Evolutionary conservation across 2,329 filamentous ascomycete genomes (phyloP).

Genomic region (Cladosporium cucumerinum): DNA sequence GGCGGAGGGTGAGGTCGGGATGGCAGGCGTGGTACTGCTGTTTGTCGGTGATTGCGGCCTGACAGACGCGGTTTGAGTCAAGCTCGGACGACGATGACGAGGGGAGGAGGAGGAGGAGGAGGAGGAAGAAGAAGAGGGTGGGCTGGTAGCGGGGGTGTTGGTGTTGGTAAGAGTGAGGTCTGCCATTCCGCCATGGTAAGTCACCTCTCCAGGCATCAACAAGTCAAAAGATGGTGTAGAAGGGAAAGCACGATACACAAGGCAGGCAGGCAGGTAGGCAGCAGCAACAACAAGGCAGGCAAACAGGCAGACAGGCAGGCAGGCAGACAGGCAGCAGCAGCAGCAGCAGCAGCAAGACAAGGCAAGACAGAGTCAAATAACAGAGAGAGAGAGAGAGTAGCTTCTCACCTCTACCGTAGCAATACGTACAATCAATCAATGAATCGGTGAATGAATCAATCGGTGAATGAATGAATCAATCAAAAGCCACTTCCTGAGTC

Average conservation of each 20-base stretch:
- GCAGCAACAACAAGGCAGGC: not conserved
- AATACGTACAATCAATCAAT: not conserved
- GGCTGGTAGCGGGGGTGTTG: not conserved
- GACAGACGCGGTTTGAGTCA: not conserved
- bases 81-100: not conserved
- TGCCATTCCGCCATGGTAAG: conserved; percentile 11
- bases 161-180: not conserved
- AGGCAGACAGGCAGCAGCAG: not conserved
- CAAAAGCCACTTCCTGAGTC: not conserved
- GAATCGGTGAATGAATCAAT: not conserved
- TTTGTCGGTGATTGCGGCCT: not conserved
- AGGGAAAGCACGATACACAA: not conserved
- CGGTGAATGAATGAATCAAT: not conserved
- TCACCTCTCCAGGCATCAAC: not conserved
- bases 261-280: not conserved
- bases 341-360: not conserved
- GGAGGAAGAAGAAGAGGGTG: not conserved
- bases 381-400: too few relatives aligned
- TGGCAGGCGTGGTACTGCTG: not conserved
- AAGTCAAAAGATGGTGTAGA: not conserved
- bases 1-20: not conserved
- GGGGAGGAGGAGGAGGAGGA: not conserved
- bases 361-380: not conserved
- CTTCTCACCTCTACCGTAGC: not conserved
- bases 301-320: not conserved